Base-by-base conservation (phyloP, 345 rosid genomes). In the Melastoma malabathricum region DNA sequence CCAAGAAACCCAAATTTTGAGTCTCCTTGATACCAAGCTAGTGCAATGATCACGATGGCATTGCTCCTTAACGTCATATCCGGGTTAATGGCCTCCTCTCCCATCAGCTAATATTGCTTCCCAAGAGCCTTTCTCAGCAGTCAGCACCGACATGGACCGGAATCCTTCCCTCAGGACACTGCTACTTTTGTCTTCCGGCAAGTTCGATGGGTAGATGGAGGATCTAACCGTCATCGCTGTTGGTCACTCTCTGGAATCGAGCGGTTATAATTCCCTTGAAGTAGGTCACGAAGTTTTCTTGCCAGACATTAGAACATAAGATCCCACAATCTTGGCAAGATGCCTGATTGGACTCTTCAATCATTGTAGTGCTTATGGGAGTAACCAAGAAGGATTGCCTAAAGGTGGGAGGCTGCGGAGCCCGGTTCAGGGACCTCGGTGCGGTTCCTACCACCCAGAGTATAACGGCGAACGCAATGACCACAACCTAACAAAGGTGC, bases 321-420 rank as follows among this genome's bases (percentile, higher is more conserved):
- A 19, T 52, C 17, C 52, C 64, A 51, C 75, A 74, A 51, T 47
- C 38, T 47, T 34, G 5, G 29, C 77, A 71, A 48, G 46, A 49
- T 46, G 20, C 39, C 14, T 22, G 34, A 15, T 19, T 9, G 39
- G 48, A 5, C 38, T 44, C 49, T 1, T 38, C 53, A 18, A 6
- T 4, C 10, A 13, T 20, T 5, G 27, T 13, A 27, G 71, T 67
- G 0, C 51, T 10, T 43, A n/a, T 61, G 1, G 79, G 66, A 8
- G 59, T 56, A n/a, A 75, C 77, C 63, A 79, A 41, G 57, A 79
- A 79, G 10, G 85, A 79, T 38, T 55, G 74, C 17, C 50, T 68
- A 18, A 79, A 66, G 16, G 45, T 52, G 0, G 59, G 46, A 15
- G 18, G 10, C 6, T 48, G 54, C 2, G 50, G 10, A 31, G 55